Evolutionary conservation across 441 rosid species (phyloP), one percentile per base, ranked within the genome.

Genomic region (Sinapis alba): DNA sequence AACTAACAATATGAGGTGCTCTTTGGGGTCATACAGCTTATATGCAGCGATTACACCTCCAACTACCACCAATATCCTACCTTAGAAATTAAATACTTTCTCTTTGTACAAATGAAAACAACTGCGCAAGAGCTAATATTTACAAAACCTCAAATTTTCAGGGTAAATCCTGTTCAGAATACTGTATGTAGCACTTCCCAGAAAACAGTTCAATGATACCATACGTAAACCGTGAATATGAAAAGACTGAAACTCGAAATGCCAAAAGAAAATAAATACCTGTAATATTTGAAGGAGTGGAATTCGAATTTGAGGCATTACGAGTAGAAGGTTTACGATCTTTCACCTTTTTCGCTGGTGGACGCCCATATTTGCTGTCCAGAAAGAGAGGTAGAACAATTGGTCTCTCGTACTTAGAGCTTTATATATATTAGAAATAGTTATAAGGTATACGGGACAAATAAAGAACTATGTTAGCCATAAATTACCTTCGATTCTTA

Each of bases 341-440:
- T 66, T 89, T 88, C 76, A 89, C 58, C 82, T 91, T 96, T 79
- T 86, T 93, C 10, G 89, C 85, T 65, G 97, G 98, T 43, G 98
- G 98, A 41, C 96, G 96, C 38, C 99, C 97, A n/a, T 87, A 79
- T 81, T 93, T 96, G 84, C 99, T 93, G 92, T 74, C 68, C 59
- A 75, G 67, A 72, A 41, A 73, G 71, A 65, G 62, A 56, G 24
- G 36, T 30, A 30, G 36, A 56, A 26, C 45, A 30, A 30, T 72
- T 56, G 7, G 67, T 78, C 38, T 54, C 41, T 0, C 7, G 16
- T 36, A 72, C 41, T 24, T 47, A 8, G 18, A 72, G 28, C 19
- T 38, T 53, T 26, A 41, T 65, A 62, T 20, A 28, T 61, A 20
- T 28, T 60, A 32, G 36, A 28, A 47, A 43, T 8, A 60, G 20